Evolutionary conservation across 192 early-diverging fungal species (phyloP), one percentile per base, ranked within the genome.

Genomic region (Pilobolus umbonatus): DNA sequence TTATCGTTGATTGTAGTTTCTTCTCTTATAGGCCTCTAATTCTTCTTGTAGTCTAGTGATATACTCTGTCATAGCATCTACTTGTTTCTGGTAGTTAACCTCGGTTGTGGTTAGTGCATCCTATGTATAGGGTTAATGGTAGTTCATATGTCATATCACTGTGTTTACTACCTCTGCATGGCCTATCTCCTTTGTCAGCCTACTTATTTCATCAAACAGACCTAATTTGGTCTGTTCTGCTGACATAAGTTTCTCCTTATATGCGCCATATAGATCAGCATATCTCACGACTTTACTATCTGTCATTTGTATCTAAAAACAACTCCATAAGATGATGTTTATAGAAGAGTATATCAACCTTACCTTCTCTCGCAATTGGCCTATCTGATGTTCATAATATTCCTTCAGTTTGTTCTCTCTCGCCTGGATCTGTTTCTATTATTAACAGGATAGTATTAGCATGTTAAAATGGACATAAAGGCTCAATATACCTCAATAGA

Each of bases 31-130:
- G 22, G 26, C 26, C 26, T 50, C 35, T 19, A 39, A 30, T 10
- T 55, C 17, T 56, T 54, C 42, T 53, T 65, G 63, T 24, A 65
- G 39, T 9, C 25, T 19, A 15, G 57, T 36, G 14, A 60, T 57
- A 26, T 26, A 77, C 47, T 74, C 70, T 9, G 72, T 77, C 75
- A 77, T 77, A 6, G 57, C 55, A 35, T 77, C 68, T 14, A 73
- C 62, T 43, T 77, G 75, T 7, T 59, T 55, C n/a, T 72, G 64
- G 22, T 68, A 68, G 36, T 73, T 69, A 8, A 61, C 60, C 38
- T 74, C 69, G 0, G 72, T 73, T 2, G 68, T 48, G 2, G 60
- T 31, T 12, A 77, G 35, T 10, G 61, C 47, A 35, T 77, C 75
- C 36, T 69, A 58, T 2, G 67, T 6, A 44, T 2, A 15, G 21